These are phyloP conservation scores for Viridothelium virens DNA, from an alignment of 495 filamentous ascomycete genomes.

Conservation along the genomic window DNA sequence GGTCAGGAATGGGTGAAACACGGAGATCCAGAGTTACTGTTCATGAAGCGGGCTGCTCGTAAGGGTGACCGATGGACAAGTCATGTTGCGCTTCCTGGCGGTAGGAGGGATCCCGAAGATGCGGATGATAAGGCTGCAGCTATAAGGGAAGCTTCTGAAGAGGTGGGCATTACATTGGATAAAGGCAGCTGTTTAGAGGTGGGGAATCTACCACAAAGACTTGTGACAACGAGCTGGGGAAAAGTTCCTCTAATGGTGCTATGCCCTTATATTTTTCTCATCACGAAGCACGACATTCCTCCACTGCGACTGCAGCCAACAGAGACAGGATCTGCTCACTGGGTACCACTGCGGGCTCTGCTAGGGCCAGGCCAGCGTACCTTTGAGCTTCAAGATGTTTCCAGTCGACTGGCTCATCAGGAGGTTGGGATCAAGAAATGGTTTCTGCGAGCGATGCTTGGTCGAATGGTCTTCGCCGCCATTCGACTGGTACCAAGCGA, in stretches of 20 bases:
- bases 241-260: conserved; percentile 73
- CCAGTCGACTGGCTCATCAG: conserved; percentile 51
- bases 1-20: conserved; percentile 60
- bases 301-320: conserved; percentile 58
- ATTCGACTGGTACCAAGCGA: conserved; percentile 57
- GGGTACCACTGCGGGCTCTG: conserved; percentile 63
- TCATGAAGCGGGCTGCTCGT: conserved; percentile 68
- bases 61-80: conserved; percentile 68
- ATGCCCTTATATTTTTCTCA: conserved; percentile 65
- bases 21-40: conserved; percentile 67
- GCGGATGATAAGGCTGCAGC: conserved; percentile 56
- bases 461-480: conserved; percentile 66
- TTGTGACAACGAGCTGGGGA: conserved; percentile 67
- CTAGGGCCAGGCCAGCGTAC: conserved; percentile 56
- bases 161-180: conserved; percentile 60
- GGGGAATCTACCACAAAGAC: conserved; percentile 63
- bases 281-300: conserved; percentile 50
- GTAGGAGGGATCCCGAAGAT: conserved; percentile 63
- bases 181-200: conserved; percentile 48
- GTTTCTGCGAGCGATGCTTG: conserved; percentile 49
- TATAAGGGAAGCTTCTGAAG: conserved; percentile 61
- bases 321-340: conserved; percentile 69
- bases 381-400: conserved; percentile 57
- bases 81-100: conserved; percentile 69
- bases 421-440: conserved; percentile 45